Percentiles rank a stretch among this genome's conserved stretches.
phyloP scores from a whole-genome alignment of 257 asterid species.

The Eustoma russellianum region DNA sequence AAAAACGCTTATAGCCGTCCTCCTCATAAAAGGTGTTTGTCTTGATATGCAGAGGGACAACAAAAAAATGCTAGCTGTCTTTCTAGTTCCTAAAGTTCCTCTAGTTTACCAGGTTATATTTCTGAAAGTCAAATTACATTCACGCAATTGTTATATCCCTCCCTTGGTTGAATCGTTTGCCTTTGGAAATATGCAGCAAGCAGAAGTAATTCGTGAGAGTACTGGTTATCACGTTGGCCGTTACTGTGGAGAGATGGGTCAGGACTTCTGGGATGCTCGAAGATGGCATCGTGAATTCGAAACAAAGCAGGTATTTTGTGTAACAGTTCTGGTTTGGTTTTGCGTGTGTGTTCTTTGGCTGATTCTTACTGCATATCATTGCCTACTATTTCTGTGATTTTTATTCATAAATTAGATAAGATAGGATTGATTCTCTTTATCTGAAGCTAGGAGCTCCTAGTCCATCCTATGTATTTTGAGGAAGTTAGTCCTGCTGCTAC shows the following conservation, averaged over 20 bases:
- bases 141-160: background rate
- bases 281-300: constrained; percentile 98
- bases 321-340: too few relatives aligned
- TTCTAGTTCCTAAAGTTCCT: constrained; percentile 98
- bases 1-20: constrained; percentile 88
- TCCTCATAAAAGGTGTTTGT: constrained; percentile 73
- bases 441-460: too few relatives aligned
- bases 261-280: constrained; percentile 99
- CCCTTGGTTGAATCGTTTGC: background rate
- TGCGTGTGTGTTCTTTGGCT: too few relatives aligned
- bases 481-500: too few relatives aligned
- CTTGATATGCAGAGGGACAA: constrained; percentile 52
- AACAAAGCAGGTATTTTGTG: constrained; percentile 66
- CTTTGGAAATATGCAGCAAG: constrained; percentile 56
- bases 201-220: constrained; percentile 90
- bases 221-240: constrained; percentile 94
- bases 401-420: too few relatives aligned
- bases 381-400: too few relatives aligned
- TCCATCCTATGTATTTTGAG: too few relatives aligned
- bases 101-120: constrained; percentile 87
- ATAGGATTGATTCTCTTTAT: too few relatives aligned
- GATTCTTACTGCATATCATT: too few relatives aligned
- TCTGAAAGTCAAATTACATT: background rate
- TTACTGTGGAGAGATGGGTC: constrained; percentile 99
- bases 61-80: constrained; percentile 86